Conservation (phyloP, 2,329 filamentous ascomycete species). For the Capronia americana region DNA sequence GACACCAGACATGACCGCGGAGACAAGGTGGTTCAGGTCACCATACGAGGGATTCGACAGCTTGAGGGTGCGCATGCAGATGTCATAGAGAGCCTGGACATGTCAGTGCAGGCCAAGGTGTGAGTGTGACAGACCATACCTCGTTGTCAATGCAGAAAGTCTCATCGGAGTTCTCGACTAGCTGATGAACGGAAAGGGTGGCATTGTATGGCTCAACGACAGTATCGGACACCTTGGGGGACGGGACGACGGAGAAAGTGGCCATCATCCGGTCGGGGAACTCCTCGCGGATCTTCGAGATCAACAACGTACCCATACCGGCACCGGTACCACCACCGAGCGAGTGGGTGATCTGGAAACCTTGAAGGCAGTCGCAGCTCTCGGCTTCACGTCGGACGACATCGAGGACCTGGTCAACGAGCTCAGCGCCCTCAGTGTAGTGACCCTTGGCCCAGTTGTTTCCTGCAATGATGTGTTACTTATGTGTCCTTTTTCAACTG, state of each 20-base stretch:
- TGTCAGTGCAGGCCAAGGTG: slow-evolving; percentile 30
- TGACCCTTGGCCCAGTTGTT: slow-evolving; percentile 99
- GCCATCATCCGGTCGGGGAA: slow-evolving; percentile 99
- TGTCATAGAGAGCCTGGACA: slow-evolving; percentile 87
- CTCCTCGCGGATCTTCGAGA: slow-evolving; percentile 99
- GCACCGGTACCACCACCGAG: slow-evolving; percentile 99
- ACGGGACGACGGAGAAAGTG: slow-evolving; percentile 98
- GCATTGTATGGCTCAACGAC: slow-evolving; percentile 99
- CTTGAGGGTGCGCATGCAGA: slow-evolving; percentile 99
- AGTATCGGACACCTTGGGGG: slow-evolving; percentile 99
- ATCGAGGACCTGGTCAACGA: slow-evolving; percentile 97
- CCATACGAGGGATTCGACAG: slow-evolving; percentile 98
- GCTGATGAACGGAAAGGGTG: slow-evolving; percentile 97
- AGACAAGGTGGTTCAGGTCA: slow-evolving; percentile 99
- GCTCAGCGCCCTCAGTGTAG: slow-evolving; percentile 99
- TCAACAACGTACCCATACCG: slow-evolving; percentile 99
- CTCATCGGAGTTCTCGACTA: slow-evolving; percentile 99
- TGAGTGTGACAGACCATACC: slow-evolving; percentile 50
- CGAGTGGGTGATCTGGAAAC: slow-evolving; percentile 99
- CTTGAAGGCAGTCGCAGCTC: slow-evolving; percentile 98
- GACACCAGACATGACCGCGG: slow-evolving; percentile 98
- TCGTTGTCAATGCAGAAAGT: slow-evolving; percentile 99
- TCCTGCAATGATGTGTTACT: slow-evolving; percentile 41
- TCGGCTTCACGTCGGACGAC: slow-evolving; percentile 99
- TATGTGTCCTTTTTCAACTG: slow-evolving; percentile 11